Conservation (phyloP, 352 stramenopile genomes). For the Elongisporangium anandrum region DNA sequence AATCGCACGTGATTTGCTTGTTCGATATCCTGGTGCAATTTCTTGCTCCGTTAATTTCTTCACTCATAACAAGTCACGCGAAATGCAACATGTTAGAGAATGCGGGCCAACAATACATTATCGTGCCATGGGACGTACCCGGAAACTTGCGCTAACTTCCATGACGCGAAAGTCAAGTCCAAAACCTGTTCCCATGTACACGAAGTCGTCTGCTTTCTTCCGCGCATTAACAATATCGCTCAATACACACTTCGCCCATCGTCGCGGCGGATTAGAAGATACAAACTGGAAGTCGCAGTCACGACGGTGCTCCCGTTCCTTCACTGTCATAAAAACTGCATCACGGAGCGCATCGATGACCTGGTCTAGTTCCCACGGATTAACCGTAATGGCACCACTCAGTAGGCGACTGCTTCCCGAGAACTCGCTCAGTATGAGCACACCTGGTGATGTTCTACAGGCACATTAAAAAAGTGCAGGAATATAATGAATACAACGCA, state of each 20-base stretch:
- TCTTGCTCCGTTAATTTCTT: slow-evolving; percentile 74
- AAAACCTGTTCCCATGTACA: slow-evolving; percentile 92
- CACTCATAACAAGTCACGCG: slow-evolving; percentile 1
- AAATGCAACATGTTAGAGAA: not conserved
- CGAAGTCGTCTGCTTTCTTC: slow-evolving; percentile 74
- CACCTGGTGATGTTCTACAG: slow-evolving; percentile 56
- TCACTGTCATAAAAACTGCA: slow-evolving; percentile 67
- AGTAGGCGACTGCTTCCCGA: slow-evolving; percentile 94
- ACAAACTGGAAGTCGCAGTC: slow-evolving; percentile 82
- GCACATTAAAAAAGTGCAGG: not conserved
- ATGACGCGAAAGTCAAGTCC: slow-evolving; percentile 95
- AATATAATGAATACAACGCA: not conserved
- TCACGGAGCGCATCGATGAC: slow-evolving; percentile 66
- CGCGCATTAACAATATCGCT: slow-evolving; percentile 72
- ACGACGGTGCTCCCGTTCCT: slow-evolving; percentile 64
- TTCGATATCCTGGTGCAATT: slow-evolving; percentile 53
- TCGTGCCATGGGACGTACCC: slow-evolving; percentile 49
- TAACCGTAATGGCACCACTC: slow-evolving; percentile 94
- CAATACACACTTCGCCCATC: slow-evolving; percentile 71
- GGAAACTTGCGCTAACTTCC: slow-evolving; percentile 92
- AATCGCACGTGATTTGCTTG: slow-evolving; percentile 87
- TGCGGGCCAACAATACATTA: not conserved
- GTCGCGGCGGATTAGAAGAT: slow-evolving; percentile 52
- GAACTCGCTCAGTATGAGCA: slow-evolving; percentile 97
- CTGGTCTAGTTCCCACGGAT: slow-evolving; percentile 95